Conservation (phyloP, 148 eudicot genomes). For the Fallopia convolvulus region DNA sequence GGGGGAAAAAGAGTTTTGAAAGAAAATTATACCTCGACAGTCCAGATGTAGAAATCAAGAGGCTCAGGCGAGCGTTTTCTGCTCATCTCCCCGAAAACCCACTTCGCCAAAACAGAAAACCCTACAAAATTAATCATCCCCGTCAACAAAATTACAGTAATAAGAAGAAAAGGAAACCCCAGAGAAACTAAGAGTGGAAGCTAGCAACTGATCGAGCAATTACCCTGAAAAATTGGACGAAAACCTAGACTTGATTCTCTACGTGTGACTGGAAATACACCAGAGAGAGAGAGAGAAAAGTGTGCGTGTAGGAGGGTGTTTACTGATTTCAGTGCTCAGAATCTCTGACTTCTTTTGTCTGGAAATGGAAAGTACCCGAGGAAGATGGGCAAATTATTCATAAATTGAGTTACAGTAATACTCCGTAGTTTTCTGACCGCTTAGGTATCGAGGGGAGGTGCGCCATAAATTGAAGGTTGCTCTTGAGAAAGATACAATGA, state of each 20-base stretch:
- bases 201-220: not conserved
- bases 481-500: not conserved
- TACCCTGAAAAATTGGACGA: not conserved
- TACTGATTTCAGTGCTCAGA: not conserved
- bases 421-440: no score
- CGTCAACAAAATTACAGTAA: not conserved
- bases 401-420: not conserved
- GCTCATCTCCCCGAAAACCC: conserved; percentile 51
- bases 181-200: not conserved
- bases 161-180: not conserved
- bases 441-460: no score
- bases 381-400: not conserved
- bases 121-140: not conserved
- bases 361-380: conserved; percentile 3
- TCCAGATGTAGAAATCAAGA: conserved; percentile 72
- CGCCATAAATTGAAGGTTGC: not conserved
- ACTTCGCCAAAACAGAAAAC: not conserved
- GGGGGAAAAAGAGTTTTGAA: not conserved
- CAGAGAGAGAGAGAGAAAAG: not conserved
- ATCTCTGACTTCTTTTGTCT: conserved; percentile 2
- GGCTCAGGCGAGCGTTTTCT: conserved; percentile 62
- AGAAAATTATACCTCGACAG: conserved; percentile 37
- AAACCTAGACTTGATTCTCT: conserved; percentile 7
- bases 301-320: not conserved
- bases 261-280: not conserved